Percentiles rank a stretch among this genome's conserved stretches.
Evolutionary conservation across 129 eudicot genomes (phyloP).

Genomic region (Gnaphalium uliginosum): DNA sequence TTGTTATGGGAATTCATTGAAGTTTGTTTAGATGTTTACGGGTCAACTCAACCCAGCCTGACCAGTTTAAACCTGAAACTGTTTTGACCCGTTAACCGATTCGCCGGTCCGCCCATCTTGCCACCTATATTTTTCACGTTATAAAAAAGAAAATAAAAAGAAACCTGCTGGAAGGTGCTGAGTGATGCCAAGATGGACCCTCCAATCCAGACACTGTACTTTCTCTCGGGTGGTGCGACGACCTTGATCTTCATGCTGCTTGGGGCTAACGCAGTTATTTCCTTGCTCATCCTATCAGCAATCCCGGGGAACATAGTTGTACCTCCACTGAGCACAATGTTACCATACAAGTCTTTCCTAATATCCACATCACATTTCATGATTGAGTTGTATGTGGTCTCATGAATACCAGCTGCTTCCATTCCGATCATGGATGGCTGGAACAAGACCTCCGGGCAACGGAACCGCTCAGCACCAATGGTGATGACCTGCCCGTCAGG

Average conservation of each 20-base stretch:
- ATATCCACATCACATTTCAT: conserved; percentile 87
- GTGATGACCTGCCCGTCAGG: conserved; percentile 84
- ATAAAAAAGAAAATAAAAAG: not conserved
- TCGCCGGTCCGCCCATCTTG: not conserved
- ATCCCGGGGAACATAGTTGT: conserved; percentile 79
- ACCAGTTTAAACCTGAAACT: conserved; percentile 66
- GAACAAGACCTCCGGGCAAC: conserved; percentile 76
- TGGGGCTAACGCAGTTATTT: conserved; percentile 74
- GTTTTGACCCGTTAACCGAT: conserved; percentile 34
- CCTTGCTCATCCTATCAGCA: conserved; percentile 86
- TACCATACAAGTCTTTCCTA: conserved; percentile 77
- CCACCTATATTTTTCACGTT: not conserved
- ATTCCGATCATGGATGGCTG: conserved; percentile 72
- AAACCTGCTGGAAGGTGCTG: conserved; percentile 87
- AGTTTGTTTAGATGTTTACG: conserved; percentile 7
- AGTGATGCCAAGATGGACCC: conserved; percentile 80
- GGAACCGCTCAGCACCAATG: conserved; percentile 69
- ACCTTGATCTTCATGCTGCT: conserved; percentile 90
- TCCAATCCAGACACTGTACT: conserved; percentile 86
- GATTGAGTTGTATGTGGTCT: conserved; percentile 75
- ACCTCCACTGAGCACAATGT: conserved; percentile 81
- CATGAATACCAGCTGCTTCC: conserved; percentile 86
- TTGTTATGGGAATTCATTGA: not conserved
- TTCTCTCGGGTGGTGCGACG: conserved; percentile 76
- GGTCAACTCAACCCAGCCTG: conserved; percentile 66